Conservation (phyloP, 768 basidiomycete species). For the Tulasnella sp. region DNA sequence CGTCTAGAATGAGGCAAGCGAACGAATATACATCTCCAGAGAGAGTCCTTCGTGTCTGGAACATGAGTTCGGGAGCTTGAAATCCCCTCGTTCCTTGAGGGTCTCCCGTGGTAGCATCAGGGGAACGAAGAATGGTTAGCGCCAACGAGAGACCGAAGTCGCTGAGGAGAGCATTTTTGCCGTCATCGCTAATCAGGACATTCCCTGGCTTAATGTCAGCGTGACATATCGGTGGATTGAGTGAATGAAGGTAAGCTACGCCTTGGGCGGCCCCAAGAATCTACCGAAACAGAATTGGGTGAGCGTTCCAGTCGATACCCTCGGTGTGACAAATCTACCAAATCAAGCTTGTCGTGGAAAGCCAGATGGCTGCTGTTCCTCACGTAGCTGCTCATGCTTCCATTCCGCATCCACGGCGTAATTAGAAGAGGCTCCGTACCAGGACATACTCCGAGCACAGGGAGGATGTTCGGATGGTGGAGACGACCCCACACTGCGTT, state of each 20-base stretch:
- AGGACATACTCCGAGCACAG: neutral
- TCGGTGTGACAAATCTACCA: neutral
- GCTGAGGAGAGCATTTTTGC: neutral
- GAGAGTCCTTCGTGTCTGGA: neutral
- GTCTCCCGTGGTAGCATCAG: neutral
- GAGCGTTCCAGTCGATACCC: neutral
- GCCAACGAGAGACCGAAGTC: neutral
- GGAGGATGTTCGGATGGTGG: neutral
- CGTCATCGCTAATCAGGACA: neutral
- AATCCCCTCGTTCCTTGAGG: neutral
- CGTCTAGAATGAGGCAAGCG: neutral
- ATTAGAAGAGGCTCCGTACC: neutral
- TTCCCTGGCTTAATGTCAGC: neutral
- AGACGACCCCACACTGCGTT: neutral
- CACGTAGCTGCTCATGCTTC: neutral
- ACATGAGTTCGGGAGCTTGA: neutral
- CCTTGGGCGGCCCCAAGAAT: neutral
- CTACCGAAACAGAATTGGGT: neutral
- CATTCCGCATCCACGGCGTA: neutral
- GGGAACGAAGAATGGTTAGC: neutral
- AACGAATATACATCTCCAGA: neutral
- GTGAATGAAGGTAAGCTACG: neutral
- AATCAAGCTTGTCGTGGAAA: neutral
- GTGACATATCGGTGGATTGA: neutral
- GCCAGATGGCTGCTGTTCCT: neutral